Base-by-base conservation (phyloP, 352 stramenopile genomes). In the Phytophthora pinifolia region DNA sequence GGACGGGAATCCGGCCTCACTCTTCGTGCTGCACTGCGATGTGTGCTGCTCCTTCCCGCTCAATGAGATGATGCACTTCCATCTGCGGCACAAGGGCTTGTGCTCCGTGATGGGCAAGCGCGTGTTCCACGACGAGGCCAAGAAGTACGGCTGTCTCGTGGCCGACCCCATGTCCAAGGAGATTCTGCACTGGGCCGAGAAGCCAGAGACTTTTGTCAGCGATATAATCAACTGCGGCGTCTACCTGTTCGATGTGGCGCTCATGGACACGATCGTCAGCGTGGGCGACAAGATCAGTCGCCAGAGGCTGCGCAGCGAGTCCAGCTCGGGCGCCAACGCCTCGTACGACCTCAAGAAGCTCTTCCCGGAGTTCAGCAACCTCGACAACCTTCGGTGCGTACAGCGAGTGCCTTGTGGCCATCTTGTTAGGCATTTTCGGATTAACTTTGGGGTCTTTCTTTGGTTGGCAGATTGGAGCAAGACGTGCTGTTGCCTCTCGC, bases 181-280 rank as follows among this genome's bases (percentile, higher is more conserved):
- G 73, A 89, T 96, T 29, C 59, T 96, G 18, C 86, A 96, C 45
- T 96, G 86, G 86, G 86, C 86, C 7, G 86, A 96, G 48, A 96
- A 96, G 38, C 86, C 86, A 9, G 81, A 94, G 64, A 94, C 86
- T 5, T 96, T 96, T 61, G 86, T 96, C 35, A 96, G 86, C 59
- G 84, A 96, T 60, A 88, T 94, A 37, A 96, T 96, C 72, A 96
- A 96, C 62, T 96, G 86, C 42, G 86, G 86, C 10, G 88, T 96
- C 57, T 96, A 96, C 64, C 71, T 96, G 17, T 88, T 96, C 39
- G 80, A 93, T 38, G 80, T 91, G 14, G 72, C 84, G 35, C 64
- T 96, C 33, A 80, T 96, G 54, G 80, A 92, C 32, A 72, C 70
- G 20, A 86, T 96, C 48, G 72, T 94, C 30, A 69, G 67, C 13